Conservation (phyloP, 73 alveolate species). For the Paramecium sonneborni region DNA sequence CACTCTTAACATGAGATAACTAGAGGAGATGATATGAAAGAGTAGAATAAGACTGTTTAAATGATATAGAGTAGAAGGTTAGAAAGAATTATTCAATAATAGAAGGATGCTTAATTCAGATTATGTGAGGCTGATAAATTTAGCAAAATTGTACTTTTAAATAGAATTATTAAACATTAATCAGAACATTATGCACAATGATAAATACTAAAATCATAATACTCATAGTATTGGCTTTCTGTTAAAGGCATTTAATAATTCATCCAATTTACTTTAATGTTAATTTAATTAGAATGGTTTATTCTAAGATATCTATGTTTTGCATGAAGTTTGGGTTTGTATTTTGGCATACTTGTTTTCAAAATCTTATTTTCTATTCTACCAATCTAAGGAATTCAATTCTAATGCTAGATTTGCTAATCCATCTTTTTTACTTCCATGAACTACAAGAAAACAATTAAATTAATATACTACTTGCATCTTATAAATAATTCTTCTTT, state of each 20-base stretch:
- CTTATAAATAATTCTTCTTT: background rate
- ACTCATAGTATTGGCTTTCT: conserved; percentile 1
- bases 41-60: background rate
- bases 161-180: background rate
- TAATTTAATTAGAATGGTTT: background rate
- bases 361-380: background rate
- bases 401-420: background rate
- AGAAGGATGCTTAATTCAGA: conserved; percentile 8
- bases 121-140: background rate
- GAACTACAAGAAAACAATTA: background rate
- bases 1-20: background rate
- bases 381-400: background rate
- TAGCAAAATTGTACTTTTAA: background rate
- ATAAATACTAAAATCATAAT: background rate
- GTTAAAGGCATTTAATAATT: conserved; percentile 22
- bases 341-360: background rate
- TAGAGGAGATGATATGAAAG: background rate
- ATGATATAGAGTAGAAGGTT: background rate
- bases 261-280: conserved; percentile 23
- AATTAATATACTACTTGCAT: background rate
- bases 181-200: conserved; percentile 40
- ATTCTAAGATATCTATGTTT: background rate
- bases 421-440: background rate
- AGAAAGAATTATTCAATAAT: background rate
- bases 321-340: background rate